Evolutionary conservation across 2,329 filamentous ascomycete genomes (phyloP), one percentile per base, ranked within the genome.

Genomic region (Aaosphaeria arxii): DNA sequence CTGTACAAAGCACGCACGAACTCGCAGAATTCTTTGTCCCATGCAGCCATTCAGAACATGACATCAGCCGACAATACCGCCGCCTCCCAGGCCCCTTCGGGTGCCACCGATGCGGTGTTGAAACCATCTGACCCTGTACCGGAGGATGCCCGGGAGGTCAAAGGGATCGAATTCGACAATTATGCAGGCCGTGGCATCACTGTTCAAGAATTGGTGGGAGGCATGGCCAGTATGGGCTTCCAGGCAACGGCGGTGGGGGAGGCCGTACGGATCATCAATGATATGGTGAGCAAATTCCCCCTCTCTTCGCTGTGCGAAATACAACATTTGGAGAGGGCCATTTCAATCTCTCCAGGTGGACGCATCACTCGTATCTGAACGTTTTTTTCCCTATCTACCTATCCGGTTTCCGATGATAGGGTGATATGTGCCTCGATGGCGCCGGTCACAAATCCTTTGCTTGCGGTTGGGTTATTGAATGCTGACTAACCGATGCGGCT

Each of bases 131-230:
- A 88, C 48, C 87, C 89, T 46, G 85, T 96, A 67, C 89, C 92
- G 11, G 80, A 85, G 46, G 86, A 81, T 42, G 83, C 89, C n/a
- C 84, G 86, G 57, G 82, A 89, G 66, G 92, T 99, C 33, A 83
- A 88, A 66, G 94, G 96, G 61, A 82, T 97, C 52, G 92, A 99
- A 67, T 99, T 97, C 74, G 87, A 96, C 74, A 79, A 87, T 45
- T 83, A 91, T 71, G 85, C 84, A 50, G 80, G 83, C 35, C 80
- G 81, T 47, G 82, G 86, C 53, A 87, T 96, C 64, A 95, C 91
- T 0, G 91, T 89, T 45, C 87, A 91, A 32, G 89, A 96, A 67
- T 79, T 99, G 55, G 81, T 94, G 28, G 77, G 84, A 47, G 86
- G 86, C 51, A 94, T 97, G 86, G 81, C 81, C 46, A 79, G 85